phyloP scores from a whole-genome alignment of 257 asterid species.

The Fraxinus quadrangulata region DNA sequence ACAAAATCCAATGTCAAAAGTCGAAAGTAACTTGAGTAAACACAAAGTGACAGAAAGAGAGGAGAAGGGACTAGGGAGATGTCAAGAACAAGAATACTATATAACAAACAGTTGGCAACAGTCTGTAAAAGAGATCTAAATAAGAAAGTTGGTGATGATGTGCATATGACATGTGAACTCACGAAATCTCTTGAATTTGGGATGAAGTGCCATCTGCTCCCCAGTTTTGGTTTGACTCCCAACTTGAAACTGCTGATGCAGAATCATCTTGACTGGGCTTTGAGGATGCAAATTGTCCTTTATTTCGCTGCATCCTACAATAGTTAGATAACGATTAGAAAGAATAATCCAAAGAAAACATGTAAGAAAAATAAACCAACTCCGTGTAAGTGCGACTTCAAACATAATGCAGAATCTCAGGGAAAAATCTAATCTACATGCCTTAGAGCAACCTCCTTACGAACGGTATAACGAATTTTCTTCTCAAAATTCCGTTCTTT shows the following conservation, averaged over 20 bases:
- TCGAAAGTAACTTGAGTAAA: not conserved
- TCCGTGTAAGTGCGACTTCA: not conserved
- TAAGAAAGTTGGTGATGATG: not conserved
- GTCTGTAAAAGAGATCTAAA: slow-evolving; percentile 9
- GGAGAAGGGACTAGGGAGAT: not conserved
- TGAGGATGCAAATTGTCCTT: slow-evolving; percentile 78
- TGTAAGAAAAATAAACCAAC: not conserved
- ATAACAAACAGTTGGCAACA: not conserved
- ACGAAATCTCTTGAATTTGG: slow-evolving; percentile 55
- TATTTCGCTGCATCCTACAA: slow-evolving; percentile 73
- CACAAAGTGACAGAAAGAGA: slow-evolving; percentile 2
- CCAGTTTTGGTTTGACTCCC: slow-evolving; percentile 66
- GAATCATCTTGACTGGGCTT: slow-evolving; percentile 60
- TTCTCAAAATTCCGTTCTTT: slow-evolving; percentile 78
- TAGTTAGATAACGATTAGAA: slow-evolving; percentile 10
- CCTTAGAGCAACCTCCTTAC: slow-evolving; percentile 85
- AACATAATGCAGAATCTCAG: slow-evolving; percentile 9
- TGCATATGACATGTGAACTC: slow-evolving; percentile 32
- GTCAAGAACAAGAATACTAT: slow-evolving; percentile 9
- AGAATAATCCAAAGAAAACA: not conserved
- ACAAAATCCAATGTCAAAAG: slow-evolving; percentile 18
- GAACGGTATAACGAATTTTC: slow-evolving; percentile 79
- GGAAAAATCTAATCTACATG: slow-evolving; percentile 12
- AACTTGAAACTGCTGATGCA: slow-evolving; percentile 60
- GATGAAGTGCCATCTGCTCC: slow-evolving; percentile 52